A percentile compares a stretch with the other conserved stretches of the same genome.
Evolutionary conservation across 2,329 filamentous ascomycete genomes (phyloP).

Genomic region (Metarhizium anisopliae): DNA sequence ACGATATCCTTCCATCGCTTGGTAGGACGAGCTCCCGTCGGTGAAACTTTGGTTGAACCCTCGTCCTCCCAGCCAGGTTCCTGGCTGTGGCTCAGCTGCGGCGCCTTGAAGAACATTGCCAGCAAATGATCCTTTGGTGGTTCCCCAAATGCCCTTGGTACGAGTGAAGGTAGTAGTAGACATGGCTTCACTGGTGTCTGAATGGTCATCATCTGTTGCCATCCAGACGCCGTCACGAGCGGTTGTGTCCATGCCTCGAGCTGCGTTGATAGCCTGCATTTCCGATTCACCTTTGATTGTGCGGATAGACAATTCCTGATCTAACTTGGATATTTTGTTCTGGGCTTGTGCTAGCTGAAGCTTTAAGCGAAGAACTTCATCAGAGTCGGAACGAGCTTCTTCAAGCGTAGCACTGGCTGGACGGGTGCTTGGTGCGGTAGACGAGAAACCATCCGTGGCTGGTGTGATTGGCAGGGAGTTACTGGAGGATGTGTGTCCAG

Average conservation of each 20-base stretch:
- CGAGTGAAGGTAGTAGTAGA: slow-evolving; percentile 44
- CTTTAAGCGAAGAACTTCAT: slow-evolving; percentile 61
- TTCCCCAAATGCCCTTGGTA: slow-evolving; percentile 47
- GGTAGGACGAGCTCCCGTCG: slow-evolving; percentile 29
- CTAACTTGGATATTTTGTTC: slow-evolving; percentile 60
- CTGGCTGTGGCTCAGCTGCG: slow-evolving; percentile 25
- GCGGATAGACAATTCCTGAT: slow-evolving; percentile 59
- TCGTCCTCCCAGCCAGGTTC: slow-evolving; percentile 37
- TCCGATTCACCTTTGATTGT: slow-evolving; percentile 43
- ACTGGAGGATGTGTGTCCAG: slow-evolving; percentile 42
- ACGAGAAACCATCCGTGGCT: slow-evolving; percentile 44
- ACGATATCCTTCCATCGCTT: slow-evolving; percentile 31
- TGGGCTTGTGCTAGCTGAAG: slow-evolving; percentile 63
- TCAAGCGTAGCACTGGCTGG: slow-evolving; percentile 42
- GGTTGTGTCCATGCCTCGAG: slow-evolving; percentile 11
- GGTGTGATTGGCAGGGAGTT: slow-evolving; percentile 56
- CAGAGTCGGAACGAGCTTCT: slow-evolving; percentile 30
- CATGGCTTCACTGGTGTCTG: slow-evolving; percentile 47
- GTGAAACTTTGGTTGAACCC: slow-evolving; percentile 28
- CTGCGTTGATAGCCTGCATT: slow-evolving; percentile 10
- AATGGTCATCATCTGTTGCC: slow-evolving; percentile 43
- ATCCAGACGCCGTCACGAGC: slow-evolving; percentile 42
- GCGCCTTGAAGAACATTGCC: slow-evolving; percentile 25
- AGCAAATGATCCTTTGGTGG: slow-evolving; percentile 32
- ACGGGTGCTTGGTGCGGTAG: slow-evolving; percentile 39